Evolutionary conservation across 1,139 yeast genomes (phyloP), one percentile per base, ranked within the genome.

Genomic region (Yamadazyma sp.): DNA sequence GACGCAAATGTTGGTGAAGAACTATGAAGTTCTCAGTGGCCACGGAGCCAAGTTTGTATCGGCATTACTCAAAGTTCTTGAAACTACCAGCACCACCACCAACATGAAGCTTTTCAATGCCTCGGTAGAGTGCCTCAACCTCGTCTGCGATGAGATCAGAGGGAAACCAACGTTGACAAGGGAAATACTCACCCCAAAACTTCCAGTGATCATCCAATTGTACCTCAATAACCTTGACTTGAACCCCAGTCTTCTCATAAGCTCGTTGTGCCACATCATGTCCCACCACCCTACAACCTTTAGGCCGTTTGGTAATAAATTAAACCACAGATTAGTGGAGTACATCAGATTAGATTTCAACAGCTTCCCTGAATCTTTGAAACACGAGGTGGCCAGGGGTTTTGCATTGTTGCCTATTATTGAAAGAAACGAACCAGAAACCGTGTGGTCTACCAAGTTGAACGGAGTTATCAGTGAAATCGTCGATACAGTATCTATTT

Each of bases 91-190:
- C 47, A 64, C 61, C 10, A 63, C 67, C 21, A 57, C 64, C 16
- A 68, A 71, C 48, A 46, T 56, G 47, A 69, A 64, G 33, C 64
- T 69, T 39, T 70, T 76, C 50, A 74, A 59, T 44, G 73, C 76
- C 30, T 73, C 77, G 24, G 69, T 75, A 34, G 75, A 70, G 38
- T 71, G 82, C 21, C 58, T 78, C 39, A 64, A 71, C 44, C 59
- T 59, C 15, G 52, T 86, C 18, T 76, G 83, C 50, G 61, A 67
- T 30, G 64, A 70, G 32, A 82, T 86, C 41, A 76, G 85, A 57
- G 94, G 89, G 2, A 89, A 89, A 53, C 88, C 95, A 1, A 81
- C 90, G 1, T 68, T 90, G 35, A 83, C 95, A 2, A 76, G 97
- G 56, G 96, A 89, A 52, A 69, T 86, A 6, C 72, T 89, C 42